phyloP scores from a whole-genome alignment of 495 filamentous ascomycete species.

The Xylaria flabelliformis region DNA sequence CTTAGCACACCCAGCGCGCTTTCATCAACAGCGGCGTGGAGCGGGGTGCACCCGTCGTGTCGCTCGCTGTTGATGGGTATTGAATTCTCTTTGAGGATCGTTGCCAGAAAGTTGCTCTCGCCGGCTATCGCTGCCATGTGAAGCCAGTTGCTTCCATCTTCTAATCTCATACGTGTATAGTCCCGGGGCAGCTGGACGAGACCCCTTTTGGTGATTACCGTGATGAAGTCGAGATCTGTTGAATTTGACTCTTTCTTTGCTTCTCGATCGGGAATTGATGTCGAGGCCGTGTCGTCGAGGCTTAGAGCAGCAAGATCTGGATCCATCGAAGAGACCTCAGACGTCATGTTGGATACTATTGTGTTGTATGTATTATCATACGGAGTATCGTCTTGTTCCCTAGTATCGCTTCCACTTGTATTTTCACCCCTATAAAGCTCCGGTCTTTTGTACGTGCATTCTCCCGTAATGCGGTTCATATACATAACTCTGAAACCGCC shows the following conservation, averaged over 20 bases:
- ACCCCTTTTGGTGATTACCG: background rate
- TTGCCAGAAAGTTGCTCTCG: background rate
- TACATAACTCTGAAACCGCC: background rate
- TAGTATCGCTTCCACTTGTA: background rate
- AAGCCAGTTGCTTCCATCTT: constrained; percentile 1
- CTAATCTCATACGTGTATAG: background rate
- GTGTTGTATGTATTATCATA: background rate
- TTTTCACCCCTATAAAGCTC: background rate
- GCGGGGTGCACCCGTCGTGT: background rate
- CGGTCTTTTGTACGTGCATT: background rate
- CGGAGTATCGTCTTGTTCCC: background rate
- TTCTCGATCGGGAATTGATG: background rate
- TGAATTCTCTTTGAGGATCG: background rate
- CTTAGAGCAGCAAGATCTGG: background rate
- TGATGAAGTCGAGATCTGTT: background rate
- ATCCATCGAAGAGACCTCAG: background rate
- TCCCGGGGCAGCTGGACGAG: background rate
- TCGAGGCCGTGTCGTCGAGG: background rate
- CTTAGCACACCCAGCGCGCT: background rate
- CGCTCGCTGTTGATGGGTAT: constrained; percentile 1
- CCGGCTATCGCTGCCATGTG: background rate
- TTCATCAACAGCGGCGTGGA: background rate
- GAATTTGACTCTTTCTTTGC: background rate
- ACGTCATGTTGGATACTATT: background rate
- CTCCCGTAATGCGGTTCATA: background rate